phyloP scores from a whole-genome alignment of 2,329 filamentous ascomycete genomes.

The Anthostomella pinea region DNA sequence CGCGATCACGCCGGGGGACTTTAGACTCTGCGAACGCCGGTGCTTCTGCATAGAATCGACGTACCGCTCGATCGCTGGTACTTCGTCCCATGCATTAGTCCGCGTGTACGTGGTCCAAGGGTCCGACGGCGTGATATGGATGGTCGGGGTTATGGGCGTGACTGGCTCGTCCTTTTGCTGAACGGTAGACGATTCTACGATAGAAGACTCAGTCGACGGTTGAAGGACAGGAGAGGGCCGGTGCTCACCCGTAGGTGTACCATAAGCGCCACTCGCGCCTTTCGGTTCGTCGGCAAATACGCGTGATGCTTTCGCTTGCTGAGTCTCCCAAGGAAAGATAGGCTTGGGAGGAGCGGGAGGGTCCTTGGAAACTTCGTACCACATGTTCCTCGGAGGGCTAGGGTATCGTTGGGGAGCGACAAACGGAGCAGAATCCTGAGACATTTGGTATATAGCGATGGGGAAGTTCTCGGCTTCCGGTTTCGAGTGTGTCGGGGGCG shows the following conservation, averaged over 20 bases:
- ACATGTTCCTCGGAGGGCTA: slow-evolving; percentile 83
- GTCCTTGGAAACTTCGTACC: slow-evolving; percentile 73
- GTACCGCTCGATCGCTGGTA: slow-evolving; percentile 84
- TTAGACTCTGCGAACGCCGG: slow-evolving; percentile 36
- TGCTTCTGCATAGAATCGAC: slow-evolving; percentile 72
- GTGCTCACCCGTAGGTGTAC: slow-evolving; percentile 17
- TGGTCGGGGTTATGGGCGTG: slow-evolving; percentile 49
- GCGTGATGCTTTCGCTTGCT: slow-evolving; percentile 60
- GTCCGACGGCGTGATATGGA: slow-evolving; percentile 47
- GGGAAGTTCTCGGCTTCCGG: slow-evolving; percentile 88
- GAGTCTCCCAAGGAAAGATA: slow-evolving; percentile 89
- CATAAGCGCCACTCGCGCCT: slow-evolving; percentile 6
- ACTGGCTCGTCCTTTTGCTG: slow-evolving; percentile 40
- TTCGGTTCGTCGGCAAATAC: slow-evolving; percentile 60
- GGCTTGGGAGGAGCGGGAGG: slow-evolving; percentile 56
- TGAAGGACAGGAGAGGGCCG: slow-evolving; percentile 16
- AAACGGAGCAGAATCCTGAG: slow-evolving; percentile 70
- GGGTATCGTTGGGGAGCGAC: slow-evolving; percentile 74
- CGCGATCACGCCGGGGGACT: slow-evolving; percentile 26
- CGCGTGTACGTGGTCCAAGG: slow-evolving; percentile 73
- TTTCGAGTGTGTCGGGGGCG: slow-evolving; percentile 63
- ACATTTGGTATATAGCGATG: slow-evolving; percentile 78
- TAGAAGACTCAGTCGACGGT: slow-evolving; percentile 33
- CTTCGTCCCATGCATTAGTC: slow-evolving; percentile 89
- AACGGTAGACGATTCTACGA: slow-evolving; percentile 35